phyloP scores from a whole-genome alignment of 2,329 filamentous ascomycete species.

The Botrytis fabae region DNA sequence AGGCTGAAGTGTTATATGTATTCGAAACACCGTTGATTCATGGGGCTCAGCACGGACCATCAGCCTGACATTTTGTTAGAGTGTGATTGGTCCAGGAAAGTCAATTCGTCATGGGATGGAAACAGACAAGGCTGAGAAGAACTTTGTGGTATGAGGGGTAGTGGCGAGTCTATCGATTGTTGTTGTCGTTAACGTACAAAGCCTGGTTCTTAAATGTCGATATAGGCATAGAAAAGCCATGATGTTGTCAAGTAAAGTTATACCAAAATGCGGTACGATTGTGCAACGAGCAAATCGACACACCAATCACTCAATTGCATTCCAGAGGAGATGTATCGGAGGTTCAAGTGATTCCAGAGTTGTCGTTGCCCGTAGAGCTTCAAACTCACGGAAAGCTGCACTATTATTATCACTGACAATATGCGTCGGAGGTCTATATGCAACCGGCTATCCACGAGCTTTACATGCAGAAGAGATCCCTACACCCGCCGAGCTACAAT shows the following conservation, averaged over 20 bases:
- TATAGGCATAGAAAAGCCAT: not conserved
- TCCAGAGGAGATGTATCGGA: conserved; percentile 33
- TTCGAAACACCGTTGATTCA: conserved; percentile 1
- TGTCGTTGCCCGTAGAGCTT: conserved; percentile 26
- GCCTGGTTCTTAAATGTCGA: not conserved
- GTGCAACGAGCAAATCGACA: conserved; percentile 27
- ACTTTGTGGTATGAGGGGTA: conserved; percentile 18
- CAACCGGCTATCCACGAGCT: conserved; percentile 32
- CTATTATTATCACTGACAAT: conserved; percentile 32
- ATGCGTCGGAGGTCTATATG: conserved; percentile 34
- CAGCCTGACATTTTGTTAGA: conserved; percentile 1
- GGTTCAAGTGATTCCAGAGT: conserved; percentile 25
- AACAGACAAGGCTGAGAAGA: conserved; percentile 22
- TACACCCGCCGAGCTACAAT: conserved; percentile 56
- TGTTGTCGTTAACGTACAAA: conserved; percentile 11
- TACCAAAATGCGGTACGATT: conserved; percentile 25
- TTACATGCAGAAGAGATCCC: conserved; percentile 38
- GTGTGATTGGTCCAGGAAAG: not conserved
- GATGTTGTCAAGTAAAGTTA: conserved; percentile 33
- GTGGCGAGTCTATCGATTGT: not conserved
- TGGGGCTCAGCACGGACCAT: conserved; percentile 13
- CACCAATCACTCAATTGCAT: conserved; percentile 18
- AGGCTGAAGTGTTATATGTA: conserved; percentile 21
- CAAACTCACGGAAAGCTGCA: conserved; percentile 24
- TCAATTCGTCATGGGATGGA: conserved; percentile 21